Percentiles rank a stretch among this genome's conserved stretches.
Conservation (phyloP, 352 stramenopile genomes). For the Elongisporangium undulatum region DNA sequence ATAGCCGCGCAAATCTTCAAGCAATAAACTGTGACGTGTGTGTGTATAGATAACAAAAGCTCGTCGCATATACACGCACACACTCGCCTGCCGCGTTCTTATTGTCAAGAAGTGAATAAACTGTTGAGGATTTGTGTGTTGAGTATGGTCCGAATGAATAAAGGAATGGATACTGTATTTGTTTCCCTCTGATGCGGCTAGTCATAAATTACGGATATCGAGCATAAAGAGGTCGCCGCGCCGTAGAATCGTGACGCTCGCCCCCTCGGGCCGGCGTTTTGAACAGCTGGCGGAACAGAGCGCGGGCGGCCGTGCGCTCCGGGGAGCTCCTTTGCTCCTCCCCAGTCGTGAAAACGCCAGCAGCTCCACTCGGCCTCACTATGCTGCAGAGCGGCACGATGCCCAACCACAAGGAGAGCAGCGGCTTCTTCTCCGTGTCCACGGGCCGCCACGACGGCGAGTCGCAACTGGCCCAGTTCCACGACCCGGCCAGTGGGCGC, state of each 20-base stretch:
- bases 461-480: constrained; percentile 12
- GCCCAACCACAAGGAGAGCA: not conserved
- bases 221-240: not conserved
- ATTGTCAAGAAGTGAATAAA: too few species aligned
- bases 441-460: too few species aligned
- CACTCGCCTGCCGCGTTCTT: not conserved
- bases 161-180: not conserved
- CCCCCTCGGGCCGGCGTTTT: not conserved
- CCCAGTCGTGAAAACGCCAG: not conserved
- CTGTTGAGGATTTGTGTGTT: too few species aligned
- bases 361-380: not conserved
- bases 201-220: not conserved
- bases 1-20: not conserved
- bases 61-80: not conserved
- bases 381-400: constrained; percentile 6
- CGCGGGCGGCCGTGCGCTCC: not conserved
- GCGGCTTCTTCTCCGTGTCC: too few species aligned
- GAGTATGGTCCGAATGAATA: too few species aligned
- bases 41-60: too few species aligned
- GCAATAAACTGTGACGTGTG: not conserved
- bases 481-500: constrained; percentile 8
- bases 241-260: not conserved
- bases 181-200: not conserved
- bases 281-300: not conserved
- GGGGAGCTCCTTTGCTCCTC: not conserved